A percentile compares a stretch with the other conserved stretches of the same genome.
Evolutionary conservation across 306 rosid species (phyloP).

Genomic region (Leucaena leucocephala): DNA sequence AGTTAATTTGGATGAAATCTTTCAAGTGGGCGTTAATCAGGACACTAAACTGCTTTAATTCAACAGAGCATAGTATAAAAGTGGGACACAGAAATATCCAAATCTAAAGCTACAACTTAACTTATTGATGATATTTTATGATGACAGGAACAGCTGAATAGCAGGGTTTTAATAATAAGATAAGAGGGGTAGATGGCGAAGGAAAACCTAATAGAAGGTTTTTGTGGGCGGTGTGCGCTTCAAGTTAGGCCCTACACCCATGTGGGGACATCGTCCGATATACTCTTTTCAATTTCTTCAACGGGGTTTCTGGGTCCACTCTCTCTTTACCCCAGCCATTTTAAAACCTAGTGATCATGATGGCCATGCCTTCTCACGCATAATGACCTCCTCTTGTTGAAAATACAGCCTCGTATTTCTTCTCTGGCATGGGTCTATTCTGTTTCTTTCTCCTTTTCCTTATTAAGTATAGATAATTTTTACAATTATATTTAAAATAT

Average conservation of each 20-base stretch:
- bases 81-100: conserved; percentile 4
- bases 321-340: not conserved
- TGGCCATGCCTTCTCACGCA: not conserved
- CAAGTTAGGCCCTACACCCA: not conserved
- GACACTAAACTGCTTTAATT: not conserved
- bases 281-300: not conserved
- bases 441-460: no score
- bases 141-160: not conserved
- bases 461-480: no score
- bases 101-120: conserved; percentile 6
- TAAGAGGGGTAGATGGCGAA: not conserved
- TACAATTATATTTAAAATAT: no score
- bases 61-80: not conserved
- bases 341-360: not conserved
- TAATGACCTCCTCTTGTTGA: not conserved
- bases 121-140: not conserved
- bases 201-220: not conserved
- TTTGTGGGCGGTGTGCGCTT: conserved; percentile 5
- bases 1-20: conserved; percentile 7
- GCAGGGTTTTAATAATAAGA: not conserved
- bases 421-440: not conserved
- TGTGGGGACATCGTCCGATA: not conserved
- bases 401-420: not conserved
- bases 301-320: not conserved
- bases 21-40: not conserved